phyloP scores from a whole-genome alignment of 139 green algal species.

The Coelastrella sp. region DNA sequence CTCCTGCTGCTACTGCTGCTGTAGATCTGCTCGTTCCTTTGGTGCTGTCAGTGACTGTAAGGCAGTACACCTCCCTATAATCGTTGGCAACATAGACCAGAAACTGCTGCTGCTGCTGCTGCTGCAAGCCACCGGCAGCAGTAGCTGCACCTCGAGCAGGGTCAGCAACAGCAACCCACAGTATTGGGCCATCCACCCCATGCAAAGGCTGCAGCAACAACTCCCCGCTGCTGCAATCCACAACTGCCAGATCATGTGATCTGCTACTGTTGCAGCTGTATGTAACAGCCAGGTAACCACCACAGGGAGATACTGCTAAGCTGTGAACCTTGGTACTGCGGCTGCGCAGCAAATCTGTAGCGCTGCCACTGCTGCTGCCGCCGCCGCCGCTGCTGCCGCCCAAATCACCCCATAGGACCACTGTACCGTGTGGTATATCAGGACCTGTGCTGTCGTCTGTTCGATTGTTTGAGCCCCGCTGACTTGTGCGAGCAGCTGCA shows the following conservation, averaged over 20 bases:
- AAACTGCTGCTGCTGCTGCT: slow-evolving; percentile 33
- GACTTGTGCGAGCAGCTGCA: not conserved
- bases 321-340: not conserved
- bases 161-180: not conserved
- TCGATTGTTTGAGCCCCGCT: not conserved
- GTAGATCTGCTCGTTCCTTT: not conserved
- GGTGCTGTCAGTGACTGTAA: not conserved
- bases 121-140: not conserved
- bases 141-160: not conserved
- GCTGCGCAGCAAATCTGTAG: not conserved
- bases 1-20: slow-evolving; percentile 1
- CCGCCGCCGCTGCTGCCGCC: slow-evolving; percentile 12
- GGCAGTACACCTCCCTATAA: slow-evolving; percentile 9
- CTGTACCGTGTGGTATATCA: not conserved
- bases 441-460: not conserved
- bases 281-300: not conserved
- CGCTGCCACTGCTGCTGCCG: slow-evolving; percentile 37
- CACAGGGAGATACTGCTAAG: slow-evolving; percentile 8
- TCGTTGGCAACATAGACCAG: slow-evolving; percentile 25
- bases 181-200: slow-evolving; percentile 10
- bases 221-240: slow-evolving; percentile 14
- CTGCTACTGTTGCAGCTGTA: not conserved
- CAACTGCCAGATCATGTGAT: not conserved
- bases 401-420: slow-evolving; percentile 7
- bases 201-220: not conserved